These are phyloP conservation scores for Tolypocladium ovalisporum DNA, from an alignment of 2,329 filamentous ascomycete genomes.

Conservation along the genomic window DNA sequence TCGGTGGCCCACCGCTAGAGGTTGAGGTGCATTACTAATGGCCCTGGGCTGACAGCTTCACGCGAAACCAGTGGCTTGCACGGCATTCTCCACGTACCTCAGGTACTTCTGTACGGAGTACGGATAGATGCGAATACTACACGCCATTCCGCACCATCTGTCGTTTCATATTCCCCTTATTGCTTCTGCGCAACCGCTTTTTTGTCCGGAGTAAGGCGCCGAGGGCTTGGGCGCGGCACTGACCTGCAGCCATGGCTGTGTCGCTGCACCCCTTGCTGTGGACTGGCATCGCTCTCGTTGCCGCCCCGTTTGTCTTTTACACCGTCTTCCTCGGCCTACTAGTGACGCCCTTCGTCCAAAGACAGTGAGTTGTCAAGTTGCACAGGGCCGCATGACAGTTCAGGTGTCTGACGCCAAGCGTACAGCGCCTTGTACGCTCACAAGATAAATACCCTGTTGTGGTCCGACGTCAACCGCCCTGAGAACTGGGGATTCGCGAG, in stretches of 20 bases:
- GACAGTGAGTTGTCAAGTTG: conserved; percentile 49
- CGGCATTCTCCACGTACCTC: too few species aligned
- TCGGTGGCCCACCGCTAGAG: not conserved
- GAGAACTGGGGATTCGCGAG: conserved; percentile 81
- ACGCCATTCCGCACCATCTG: not conserved
- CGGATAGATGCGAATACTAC: not conserved
- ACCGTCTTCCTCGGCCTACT: conserved; percentile 52
- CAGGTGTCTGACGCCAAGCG: conserved; percentile 5
- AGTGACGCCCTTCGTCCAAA: conserved; percentile 61
- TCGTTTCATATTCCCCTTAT: not conserved
- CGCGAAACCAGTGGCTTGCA: not conserved
- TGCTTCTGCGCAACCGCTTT: not conserved
- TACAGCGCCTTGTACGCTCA: conserved; percentile 73
- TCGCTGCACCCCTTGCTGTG: conserved; percentile 21
- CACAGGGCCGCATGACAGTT: not conserved
- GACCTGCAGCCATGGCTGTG: conserved; percentile 13
- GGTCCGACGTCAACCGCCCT: conserved; percentile 62
- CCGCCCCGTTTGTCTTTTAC: conserved; percentile 53
- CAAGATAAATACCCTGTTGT: conserved; percentile 61
- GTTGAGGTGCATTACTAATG: not conserved
- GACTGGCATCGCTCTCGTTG: conserved; percentile 40
- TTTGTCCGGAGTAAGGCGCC: not conserved
- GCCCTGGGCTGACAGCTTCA: not conserved
- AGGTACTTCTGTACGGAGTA: too few species aligned
- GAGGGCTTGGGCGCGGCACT: not conserved